Conservation (phyloP, 768 basidiomycete species). For the Trametes meyenii region DNA sequence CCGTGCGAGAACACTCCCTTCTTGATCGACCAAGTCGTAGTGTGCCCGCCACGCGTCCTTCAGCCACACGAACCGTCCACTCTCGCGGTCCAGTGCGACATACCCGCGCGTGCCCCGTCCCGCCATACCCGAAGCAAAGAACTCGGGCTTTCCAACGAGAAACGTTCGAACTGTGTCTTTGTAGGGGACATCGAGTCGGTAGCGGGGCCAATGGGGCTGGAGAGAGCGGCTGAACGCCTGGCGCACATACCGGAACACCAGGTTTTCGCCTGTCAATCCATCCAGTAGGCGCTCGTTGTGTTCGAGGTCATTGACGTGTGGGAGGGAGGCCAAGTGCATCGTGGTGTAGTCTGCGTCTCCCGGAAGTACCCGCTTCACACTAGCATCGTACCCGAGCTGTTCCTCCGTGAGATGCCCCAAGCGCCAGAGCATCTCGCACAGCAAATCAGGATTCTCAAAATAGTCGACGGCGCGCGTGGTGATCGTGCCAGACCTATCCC, state of each 20-base stretch:
- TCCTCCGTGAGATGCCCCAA: not conserved
- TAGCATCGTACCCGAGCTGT: conserved; percentile 8
- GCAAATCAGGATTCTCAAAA: not conserved
- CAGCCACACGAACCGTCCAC: conserved; percentile 1
- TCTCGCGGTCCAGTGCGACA: too few relatives aligned
- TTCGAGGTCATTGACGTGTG: not conserved
- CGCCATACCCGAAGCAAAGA: conserved; percentile 3
- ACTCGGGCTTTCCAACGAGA: conserved; percentile 10
- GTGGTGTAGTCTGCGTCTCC: not conserved
- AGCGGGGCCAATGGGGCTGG: not conserved
- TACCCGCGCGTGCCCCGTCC: conserved; percentile 17
- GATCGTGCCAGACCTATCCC: conserved; percentile 17
- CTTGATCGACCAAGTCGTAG: not conserved
- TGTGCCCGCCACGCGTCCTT: conserved; percentile 15
- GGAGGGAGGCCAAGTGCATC: not conserved
- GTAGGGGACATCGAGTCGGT: conserved; percentile 8
- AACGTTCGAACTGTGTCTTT: not conserved
- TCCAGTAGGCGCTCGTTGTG: not conserved
- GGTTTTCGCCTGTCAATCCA: not conserved
- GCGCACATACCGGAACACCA: conserved; percentile 8
- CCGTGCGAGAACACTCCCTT: not conserved
- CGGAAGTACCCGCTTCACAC: not conserved
- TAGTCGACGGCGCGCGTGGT: conserved; percentile 13
- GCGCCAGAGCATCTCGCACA: conserved; percentile 15
- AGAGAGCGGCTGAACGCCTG: not conserved